Evolutionary conservation across 768 basidiomycete species (phyloP).

Genomic region (Suillus placidus): DNA sequence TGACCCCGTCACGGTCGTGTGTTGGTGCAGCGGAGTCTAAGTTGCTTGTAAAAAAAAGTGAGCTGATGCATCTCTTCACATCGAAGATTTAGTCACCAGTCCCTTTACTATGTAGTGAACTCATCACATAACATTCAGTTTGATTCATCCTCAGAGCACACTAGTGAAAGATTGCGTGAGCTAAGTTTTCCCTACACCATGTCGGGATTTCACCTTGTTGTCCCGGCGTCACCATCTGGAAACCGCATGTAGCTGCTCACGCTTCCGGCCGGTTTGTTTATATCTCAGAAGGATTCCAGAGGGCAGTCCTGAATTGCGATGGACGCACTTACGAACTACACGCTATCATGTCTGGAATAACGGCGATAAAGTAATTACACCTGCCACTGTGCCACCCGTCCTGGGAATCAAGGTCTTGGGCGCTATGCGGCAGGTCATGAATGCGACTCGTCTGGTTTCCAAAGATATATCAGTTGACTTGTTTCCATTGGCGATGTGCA

Average conservation of each 20-base stretch:
- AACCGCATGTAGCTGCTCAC: background rate
- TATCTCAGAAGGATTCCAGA: no score
- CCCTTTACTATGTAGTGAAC: background rate
- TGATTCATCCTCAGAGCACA: background rate
- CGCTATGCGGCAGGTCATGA: background rate
- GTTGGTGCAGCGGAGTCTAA: background rate
- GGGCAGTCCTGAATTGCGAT: background rate
- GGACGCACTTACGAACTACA: background rate
- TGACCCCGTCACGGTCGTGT: background rate
- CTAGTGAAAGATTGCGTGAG: background rate
- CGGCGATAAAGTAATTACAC: background rate
- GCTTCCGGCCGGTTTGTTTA: background rate
- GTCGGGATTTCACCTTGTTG: background rate
- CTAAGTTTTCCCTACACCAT: background rate
- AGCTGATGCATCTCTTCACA: background rate
- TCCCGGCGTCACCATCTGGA: background rate
- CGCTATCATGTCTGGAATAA: background rate
- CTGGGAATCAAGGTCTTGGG: background rate
- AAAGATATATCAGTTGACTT: background rate
- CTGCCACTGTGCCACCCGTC: background rate
- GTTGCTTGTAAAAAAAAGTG: background rate
- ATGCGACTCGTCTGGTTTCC: background rate
- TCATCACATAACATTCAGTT: background rate
- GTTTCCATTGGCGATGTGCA: background rate
- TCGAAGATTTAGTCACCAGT: background rate